Conservation (phyloP, 306 rosid genomes). For the Pterocarpus macrocarpus region DNA sequence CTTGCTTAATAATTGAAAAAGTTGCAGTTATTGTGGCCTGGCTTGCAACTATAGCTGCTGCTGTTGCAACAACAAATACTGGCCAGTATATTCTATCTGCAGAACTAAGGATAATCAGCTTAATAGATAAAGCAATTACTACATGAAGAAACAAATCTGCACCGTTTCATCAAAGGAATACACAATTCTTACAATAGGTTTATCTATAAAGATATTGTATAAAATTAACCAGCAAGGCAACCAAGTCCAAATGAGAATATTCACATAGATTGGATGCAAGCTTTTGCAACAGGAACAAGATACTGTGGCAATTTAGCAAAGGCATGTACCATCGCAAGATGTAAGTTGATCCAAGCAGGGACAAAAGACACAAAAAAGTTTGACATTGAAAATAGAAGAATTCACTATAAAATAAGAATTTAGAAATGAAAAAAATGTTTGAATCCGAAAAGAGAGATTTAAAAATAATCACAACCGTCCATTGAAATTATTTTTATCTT, state of each 20-base stretch:
- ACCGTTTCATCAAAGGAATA: conserved; percentile 1
- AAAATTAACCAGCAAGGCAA: conserved; percentile 26
- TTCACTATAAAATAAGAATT: neutral
- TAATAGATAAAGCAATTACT: conserved; percentile 30
- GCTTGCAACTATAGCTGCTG: conserved; percentile 95
- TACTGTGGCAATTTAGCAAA: neutral
- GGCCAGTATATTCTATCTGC: conserved; percentile 90
- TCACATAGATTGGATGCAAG: conserved; percentile 13
- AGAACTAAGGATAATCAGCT: conserved; percentile 45
- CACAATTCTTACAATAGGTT: conserved; percentile 8
- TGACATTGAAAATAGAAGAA: conserved; percentile 8
- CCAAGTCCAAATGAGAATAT: neutral
- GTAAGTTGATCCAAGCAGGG: conserved; percentile 2
- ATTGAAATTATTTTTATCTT: neutral
- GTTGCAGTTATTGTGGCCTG: conserved; percentile 97
- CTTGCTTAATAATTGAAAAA: conserved; percentile 91
- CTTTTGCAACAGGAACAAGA: conserved; percentile 24
- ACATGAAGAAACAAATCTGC: conserved; percentile 25
- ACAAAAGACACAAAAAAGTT: conserved; percentile 3
- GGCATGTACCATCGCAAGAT: neutral
- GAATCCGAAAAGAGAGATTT: neutral
- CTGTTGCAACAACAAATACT: conserved; percentile 85
- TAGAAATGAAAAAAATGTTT: neutral
- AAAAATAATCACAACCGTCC: neutral
- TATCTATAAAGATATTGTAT: conserved; percentile 4